A percentile compares a stretch with the other conserved stretches of the same genome.
Conservation (phyloP, 2,329 filamentous ascomycete genomes). For the Magnaporthales sp. region DNA sequence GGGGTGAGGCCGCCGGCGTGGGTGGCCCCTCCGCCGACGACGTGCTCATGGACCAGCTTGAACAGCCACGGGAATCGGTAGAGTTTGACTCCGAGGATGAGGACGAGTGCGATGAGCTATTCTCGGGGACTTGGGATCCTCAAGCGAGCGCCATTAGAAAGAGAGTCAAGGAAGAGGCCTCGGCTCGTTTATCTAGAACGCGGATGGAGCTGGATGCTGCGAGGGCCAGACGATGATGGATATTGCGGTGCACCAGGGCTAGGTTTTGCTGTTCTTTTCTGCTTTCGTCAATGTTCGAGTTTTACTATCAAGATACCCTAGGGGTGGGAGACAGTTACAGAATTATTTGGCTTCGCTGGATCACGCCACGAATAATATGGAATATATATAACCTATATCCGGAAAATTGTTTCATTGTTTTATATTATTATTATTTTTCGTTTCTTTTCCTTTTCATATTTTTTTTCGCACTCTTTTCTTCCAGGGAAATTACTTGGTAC, state of each 20-base stretch:
- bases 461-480: too few relatives aligned
- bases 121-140: constrained; percentile 52
- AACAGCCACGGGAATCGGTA: constrained; percentile 19
- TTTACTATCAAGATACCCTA: neutral
- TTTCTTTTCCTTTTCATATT: too few relatives aligned
- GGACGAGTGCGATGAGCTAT: constrained; percentile 59
- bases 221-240: neutral
- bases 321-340: too few relatives aligned
- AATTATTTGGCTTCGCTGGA: too few relatives aligned
- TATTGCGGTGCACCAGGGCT: neutral
- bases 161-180: neutral
- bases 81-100: constrained; percentile 57
- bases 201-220: neutral
- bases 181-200: neutral
- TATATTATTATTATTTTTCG: too few relatives aligned
- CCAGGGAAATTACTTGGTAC: too few relatives aligned
- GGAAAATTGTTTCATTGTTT: too few relatives aligned
- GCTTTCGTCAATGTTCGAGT: neutral
- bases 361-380: too few relatives aligned
- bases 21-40: neutral
- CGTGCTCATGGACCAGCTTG: constrained; percentile 7
- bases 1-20: constrained; percentile 35
- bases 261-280: neutral
- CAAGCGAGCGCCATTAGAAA: constrained; percentile 35
- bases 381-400: too few relatives aligned